Evolutionary conservation across 2,329 filamentous ascomycete genomes (phyloP), one percentile per base, ranked within the genome.

Genomic region (Trichophyton rubrum): DNA sequence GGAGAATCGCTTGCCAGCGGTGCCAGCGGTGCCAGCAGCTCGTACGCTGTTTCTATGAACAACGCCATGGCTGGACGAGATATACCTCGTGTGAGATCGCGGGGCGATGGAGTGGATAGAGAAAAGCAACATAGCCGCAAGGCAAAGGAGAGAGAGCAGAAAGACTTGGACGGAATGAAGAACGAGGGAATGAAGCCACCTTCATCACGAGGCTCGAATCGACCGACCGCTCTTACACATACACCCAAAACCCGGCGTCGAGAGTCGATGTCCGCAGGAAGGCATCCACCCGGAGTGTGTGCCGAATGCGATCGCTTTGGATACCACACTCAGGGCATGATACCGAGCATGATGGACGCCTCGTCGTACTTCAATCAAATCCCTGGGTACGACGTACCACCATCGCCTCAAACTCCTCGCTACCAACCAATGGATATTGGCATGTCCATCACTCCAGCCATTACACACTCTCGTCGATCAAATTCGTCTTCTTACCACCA

Each of bases 1-100:
- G 71, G 78, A 77, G 73, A 80, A 76, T 79, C 79, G 68, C 75
- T 71, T 65, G 75, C 75, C 73, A 73, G 70, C 67, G 74, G 69
- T 65, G 75, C 74, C 73, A 73, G 70, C 67, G 74, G 69, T 68
- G 73, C 69, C 67, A 73, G 69, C 65, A 72, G 67, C 63, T 71
- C 70, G 62, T 65, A 64, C 60, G 66, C 70, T 68, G 67, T 72
- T 70, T 75, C 72, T 66, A 64, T 73, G 63, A 70, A 74, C 64
- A 69, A 71, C 40, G 62, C 69, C 60, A 68, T 69, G 66, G 70
- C 61, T 38, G 55, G 53, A 58, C 57, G 62, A 43, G 64, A 64
- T 49, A 33, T 58, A 30, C 47, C 59, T 55, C 64, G 64, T 17
- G 17, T 67, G 62, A 67, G 66, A 58, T 60, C 59, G 22, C 62